phyloP scores from a whole-genome alignment of 108 stramenopile genomes.

The Cyclotella sp. region DNA sequence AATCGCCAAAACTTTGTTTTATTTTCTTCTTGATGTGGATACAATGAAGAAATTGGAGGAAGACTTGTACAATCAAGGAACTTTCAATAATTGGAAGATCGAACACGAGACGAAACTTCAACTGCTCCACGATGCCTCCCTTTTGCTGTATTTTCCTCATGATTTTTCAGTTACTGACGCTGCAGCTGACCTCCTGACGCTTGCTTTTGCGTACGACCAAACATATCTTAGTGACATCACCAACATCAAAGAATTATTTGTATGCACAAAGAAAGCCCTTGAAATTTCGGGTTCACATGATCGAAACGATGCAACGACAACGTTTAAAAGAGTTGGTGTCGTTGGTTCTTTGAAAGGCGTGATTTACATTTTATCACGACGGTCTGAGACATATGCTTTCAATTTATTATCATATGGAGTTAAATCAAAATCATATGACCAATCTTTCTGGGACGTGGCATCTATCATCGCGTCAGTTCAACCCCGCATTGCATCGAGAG shows the following conservation, averaged over 20 bases:
- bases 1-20: constrained; percentile 12
- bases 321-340: not conserved
- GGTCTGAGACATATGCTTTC: constrained; percentile 29
- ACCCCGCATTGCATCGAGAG: constrained; percentile 15
- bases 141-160: constrained; percentile 12
- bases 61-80: not conserved
- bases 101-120: constrained; percentile 5
- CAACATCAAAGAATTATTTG: constrained; percentile 36
- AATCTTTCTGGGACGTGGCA: constrained; percentile 13
- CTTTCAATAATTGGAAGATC: not conserved
- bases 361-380: constrained; percentile 22
- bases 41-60: not conserved
- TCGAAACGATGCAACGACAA: not conserved
- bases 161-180: constrained; percentile 14
- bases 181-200: constrained; percentile 16
- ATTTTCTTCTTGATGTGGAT: constrained; percentile 16
- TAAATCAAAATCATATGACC: not conserved
- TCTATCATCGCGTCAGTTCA: constrained; percentile 17
- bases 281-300: not conserved
- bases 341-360: constrained; percentile 28
- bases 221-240: constrained; percentile 14
- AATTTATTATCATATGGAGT: constrained; percentile 22
- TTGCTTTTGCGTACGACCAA: constrained; percentile 25
- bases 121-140: constrained; percentile 18
- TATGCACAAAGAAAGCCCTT: constrained; percentile 19